Conservation (phyloP, 305 asterid species). For the Solanum hybrid region DNA sequence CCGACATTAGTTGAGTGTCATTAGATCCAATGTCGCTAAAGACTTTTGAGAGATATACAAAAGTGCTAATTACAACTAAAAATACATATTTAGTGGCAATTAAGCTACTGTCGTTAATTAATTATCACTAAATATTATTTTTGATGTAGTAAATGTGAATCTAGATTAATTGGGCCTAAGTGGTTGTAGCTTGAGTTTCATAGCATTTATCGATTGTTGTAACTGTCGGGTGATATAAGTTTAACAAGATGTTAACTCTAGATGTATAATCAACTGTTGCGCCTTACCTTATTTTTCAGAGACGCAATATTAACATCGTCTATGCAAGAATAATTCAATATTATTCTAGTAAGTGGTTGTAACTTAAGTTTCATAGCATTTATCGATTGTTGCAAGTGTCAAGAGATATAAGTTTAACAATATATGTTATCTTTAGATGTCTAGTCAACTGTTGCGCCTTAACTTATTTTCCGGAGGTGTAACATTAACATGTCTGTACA, state of each 20-base stretch:
- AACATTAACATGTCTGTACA: not conserved
- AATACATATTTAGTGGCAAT: too few relatives aligned
- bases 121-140: fast-evolving
- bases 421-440: not conserved
- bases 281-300: not conserved
- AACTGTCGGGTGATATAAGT: not conserved
- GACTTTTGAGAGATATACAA: too few relatives aligned
- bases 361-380: not conserved
- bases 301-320: not conserved
- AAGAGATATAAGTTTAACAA: not conserved
- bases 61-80: not conserved
- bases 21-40: not conserved
- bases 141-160: not conserved
- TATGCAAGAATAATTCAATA: not conserved
- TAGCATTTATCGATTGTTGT: not conserved
- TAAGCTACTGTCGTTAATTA: too few relatives aligned
- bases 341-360: not conserved
- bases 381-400: not conserved
- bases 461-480: fast-evolving
- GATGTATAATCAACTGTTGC: not conserved
- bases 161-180: not conserved
- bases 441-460: not conserved
- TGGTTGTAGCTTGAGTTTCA: not conserved
- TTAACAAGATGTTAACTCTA: not conserved
- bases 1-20: not conserved